Conservation (phyloP, 2,329 filamentous ascomycete species). For the Botrytis deweyae region DNA sequence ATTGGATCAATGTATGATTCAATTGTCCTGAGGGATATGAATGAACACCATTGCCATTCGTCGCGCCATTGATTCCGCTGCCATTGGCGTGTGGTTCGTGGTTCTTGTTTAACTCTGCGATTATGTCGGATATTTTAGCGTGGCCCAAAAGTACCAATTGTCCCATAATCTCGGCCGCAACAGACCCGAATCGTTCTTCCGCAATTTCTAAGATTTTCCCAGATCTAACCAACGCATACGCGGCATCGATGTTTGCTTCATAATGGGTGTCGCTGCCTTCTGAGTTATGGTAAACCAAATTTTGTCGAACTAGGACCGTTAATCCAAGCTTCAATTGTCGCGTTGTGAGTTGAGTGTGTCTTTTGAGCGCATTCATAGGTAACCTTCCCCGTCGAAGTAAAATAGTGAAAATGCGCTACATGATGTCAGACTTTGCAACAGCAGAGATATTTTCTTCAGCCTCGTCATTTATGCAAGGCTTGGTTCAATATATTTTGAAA, state of each 20-base stretch:
- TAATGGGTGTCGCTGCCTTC: constrained; percentile 67
- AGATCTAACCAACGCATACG: constrained; percentile 78
- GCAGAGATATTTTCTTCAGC: constrained; percentile 19
- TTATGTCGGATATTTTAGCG: constrained; percentile 67
- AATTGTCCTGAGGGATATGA: constrained; percentile 42
- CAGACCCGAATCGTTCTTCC: constrained; percentile 69
- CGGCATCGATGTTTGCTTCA: constrained; percentile 75
- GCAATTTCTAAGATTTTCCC: constrained; percentile 80
- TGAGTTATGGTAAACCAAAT: constrained; percentile 68
- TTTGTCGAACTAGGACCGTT: constrained; percentile 82
- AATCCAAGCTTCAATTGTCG: constrained; percentile 79
- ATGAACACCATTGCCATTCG: constrained; percentile 20
- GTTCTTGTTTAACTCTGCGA: constrained; percentile 55
- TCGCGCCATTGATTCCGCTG: constrained; percentile 30
- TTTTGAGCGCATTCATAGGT: constrained; percentile 65
- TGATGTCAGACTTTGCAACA: constrained; percentile 32
- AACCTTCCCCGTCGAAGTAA: constrained; percentile 79
- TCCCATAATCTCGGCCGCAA: constrained; percentile 71
- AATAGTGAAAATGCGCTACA: constrained; percentile 77
- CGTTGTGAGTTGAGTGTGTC: constrained; percentile 70
- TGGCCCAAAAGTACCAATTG: constrained; percentile 76
- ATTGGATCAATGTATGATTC: constrained; percentile 44
- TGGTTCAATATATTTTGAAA: neutral
- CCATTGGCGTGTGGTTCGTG: constrained; percentile 36
- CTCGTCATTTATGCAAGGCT: constrained; percentile 21